Conservation (phyloP, 1,284 basidiomycete genomes). For the Fomitopsis betulina region DNA sequence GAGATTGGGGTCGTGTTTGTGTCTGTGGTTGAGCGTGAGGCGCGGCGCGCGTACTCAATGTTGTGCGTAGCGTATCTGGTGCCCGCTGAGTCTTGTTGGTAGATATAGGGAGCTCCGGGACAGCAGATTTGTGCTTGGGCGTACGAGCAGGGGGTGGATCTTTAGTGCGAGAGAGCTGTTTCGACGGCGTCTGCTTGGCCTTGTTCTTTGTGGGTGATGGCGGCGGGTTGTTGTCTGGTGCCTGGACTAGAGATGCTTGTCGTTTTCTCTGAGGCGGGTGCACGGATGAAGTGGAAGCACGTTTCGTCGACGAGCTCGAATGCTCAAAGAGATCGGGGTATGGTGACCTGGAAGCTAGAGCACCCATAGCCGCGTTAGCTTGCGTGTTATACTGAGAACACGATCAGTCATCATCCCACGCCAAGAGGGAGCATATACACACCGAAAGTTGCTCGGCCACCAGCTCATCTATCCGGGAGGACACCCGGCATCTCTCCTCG, state of each 20-base stretch:
- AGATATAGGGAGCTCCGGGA: neutral
- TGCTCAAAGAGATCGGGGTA: slow-evolving; percentile 15
- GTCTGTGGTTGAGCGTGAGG: slow-evolving; percentile 3
- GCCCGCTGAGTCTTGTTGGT: slow-evolving; percentile 1
- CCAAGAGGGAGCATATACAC: neutral
- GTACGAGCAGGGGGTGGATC: slow-evolving; percentile 1
- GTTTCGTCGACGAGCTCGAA: slow-evolving; percentile 19
- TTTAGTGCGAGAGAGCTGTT: neutral
- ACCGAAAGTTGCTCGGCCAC: slow-evolving; percentile 39
- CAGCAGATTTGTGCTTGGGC: neutral
- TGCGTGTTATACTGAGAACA: slow-evolving; percentile 7
- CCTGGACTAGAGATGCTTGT: neutral
- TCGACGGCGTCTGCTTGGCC: slow-evolving; percentile 1
- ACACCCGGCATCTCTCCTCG: slow-evolving; percentile 51
- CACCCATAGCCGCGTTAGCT: slow-evolving; percentile 4
- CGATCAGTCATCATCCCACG: neutral
- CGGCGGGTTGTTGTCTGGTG: neutral
- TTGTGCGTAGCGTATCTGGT: slow-evolving; percentile 6
- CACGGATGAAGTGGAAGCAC: slow-evolving; percentile 20
- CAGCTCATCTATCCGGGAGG: slow-evolving; percentile 52
- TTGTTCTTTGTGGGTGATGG: neutral
- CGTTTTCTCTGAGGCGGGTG: slow-evolving; percentile 7
- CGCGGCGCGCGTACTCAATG: slow-evolving; percentile 2
- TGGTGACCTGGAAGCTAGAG: slow-evolving; percentile 10
- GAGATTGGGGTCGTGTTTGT: neutral